phyloP scores from a whole-genome alignment of 257 asterid genomes.

The Nicotiana attenuata region DNA sequence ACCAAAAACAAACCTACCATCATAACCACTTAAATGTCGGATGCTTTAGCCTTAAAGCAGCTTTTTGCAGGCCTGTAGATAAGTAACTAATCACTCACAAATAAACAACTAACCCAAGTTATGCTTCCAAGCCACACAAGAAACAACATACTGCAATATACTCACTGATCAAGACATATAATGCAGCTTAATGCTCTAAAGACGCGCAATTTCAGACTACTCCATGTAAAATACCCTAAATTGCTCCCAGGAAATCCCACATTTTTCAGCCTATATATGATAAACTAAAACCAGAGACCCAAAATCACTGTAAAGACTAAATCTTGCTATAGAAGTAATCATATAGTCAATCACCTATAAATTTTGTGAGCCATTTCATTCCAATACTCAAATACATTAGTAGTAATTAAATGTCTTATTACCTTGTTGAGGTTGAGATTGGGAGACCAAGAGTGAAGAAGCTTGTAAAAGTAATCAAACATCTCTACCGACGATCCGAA shows the following conservation, averaged over 20 bases:
- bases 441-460: conserved; percentile 67
- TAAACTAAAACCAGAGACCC: background rate
- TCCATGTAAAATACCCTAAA: background rate
- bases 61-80: background rate
- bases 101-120: background rate
- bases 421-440: conserved; percentile 70
- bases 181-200: background rate
- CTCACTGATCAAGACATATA: background rate
- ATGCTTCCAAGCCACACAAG: background rate
- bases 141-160: background rate
- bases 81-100: background rate
- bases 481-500: conserved; percentile 58
- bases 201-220: background rate
- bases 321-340: background rate
- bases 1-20: background rate
- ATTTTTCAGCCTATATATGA: background rate
- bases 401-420: background rate
- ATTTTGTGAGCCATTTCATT: background rate
- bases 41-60: background rate
- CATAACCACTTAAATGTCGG: background rate
- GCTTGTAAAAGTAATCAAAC: conserved; percentile 72
- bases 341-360: background rate
- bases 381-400: background rate
- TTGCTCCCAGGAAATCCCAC: background rate
- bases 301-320: background rate